Base-by-base conservation (phyloP, 495 filamentous ascomycete species). In the Penicillium antarcticum region DNA sequence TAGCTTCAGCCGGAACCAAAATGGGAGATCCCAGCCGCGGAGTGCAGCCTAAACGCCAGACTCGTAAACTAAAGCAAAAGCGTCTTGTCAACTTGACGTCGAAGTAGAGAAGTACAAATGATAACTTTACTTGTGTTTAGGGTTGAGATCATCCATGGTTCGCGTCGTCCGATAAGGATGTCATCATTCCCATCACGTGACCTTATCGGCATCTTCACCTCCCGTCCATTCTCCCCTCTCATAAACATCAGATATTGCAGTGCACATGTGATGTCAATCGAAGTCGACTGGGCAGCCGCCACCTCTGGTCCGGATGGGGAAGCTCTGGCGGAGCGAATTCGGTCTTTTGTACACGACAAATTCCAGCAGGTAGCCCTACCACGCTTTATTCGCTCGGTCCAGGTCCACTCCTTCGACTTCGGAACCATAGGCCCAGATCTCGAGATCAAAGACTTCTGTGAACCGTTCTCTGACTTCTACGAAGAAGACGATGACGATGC, bases 401-500 rank as follows among this genome's bases (percentile, higher is more conserved):
- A 92, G 16, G 90, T 96, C 21, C 92, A 96, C 68, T 84, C 87
- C 36, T 99, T 99, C 63, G 86, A 92, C 18, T 97, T 99, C 60
- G 94, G 94, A 17, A 81, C 74, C 2, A 82, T 94, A 41, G 77
- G 85, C 1, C 94, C 94, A 1, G 82, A 90, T 51, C 74, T 99
- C 19, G 90, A 95, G 65, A 83, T 99, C 37, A 97, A 96, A 70
- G 92, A 97, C 59, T 89, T 99, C 51, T 92, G 92, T 60, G 92
- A 97, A 67, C 94, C 94, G 0, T 81, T 97, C 40, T 82, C 89
- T 3, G 94, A 97, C 55, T 99, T 99, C 62, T 99, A 99, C 73
- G 95, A 97, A 59, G 87, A 89, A 57, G 86, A 89, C 41, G 77
- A 83, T 10, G 78, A 79, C 71, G 68, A 71, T 38, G 33, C 45